These are phyloP conservation scores for Pythium inflatum DNA, from an alignment of 352 stramenopile genomes.

Conservation along the genomic window DNA sequence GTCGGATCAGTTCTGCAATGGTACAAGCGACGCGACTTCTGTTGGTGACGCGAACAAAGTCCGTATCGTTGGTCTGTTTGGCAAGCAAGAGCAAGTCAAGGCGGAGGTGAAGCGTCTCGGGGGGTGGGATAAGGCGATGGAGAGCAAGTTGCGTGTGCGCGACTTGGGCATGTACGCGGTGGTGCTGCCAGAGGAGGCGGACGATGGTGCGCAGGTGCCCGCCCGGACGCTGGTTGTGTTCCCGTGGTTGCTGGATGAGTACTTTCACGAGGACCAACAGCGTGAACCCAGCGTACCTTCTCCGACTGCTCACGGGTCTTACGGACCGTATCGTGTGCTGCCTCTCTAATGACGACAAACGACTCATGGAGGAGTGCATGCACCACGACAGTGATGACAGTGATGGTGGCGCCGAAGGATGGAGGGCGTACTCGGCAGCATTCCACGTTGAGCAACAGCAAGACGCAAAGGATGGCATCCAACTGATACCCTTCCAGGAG, in stretches of 20 bases:
- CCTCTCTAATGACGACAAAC: conserved; percentile 39
- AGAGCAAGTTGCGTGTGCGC: conserved; percentile 34
- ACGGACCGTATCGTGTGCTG: conserved; percentile 53
- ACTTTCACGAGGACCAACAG: conserved; percentile 41
- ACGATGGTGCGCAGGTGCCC: no score
- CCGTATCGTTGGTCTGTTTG: conserved; percentile 56
- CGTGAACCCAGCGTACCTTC: conserved; percentile 54
- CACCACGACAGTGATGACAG: no score
- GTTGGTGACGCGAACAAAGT: conserved; percentile 15
- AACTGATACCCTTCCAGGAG: no score
- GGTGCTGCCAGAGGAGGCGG: conserved; percentile 30
- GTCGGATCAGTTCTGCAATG: conserved; percentile 44
- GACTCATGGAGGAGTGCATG: conserved; percentile 36
- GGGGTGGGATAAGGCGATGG: no score
- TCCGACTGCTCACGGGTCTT: conserved; percentile 67
- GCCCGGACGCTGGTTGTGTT: conserved; percentile 54
- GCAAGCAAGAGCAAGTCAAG: conserved; percentile 61
- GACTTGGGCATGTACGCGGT: conserved; percentile 65
- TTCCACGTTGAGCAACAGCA: no score
- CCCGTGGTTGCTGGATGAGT: conserved; percentile 51
- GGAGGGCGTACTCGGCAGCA: no score
- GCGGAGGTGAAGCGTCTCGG: conserved; percentile 39
- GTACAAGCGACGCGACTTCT: no score
- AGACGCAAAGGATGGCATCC: no score
- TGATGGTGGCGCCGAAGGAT: no score